Evolutionary conservation across 768 basidiomycete genomes (phyloP).

Genomic region (Infundibulicybe gibba): DNA sequence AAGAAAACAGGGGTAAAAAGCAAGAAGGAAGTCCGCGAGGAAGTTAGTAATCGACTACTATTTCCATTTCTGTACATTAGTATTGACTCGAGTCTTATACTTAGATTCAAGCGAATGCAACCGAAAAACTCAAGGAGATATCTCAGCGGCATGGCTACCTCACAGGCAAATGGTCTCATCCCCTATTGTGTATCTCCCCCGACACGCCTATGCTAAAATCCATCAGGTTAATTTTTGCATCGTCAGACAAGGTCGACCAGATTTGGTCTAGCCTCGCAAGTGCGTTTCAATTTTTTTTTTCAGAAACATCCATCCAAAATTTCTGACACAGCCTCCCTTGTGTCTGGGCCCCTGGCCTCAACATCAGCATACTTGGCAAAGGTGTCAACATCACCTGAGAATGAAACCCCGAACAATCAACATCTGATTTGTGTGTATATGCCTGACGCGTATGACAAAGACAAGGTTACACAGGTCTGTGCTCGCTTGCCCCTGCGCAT

Average conservation of each 20-base stretch:
- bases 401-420: constrained; percentile 44
- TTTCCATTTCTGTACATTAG: not conserved
- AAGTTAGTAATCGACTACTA: constrained; percentile 32
- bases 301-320: not conserved
- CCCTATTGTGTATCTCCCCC: not conserved
- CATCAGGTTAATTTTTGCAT: constrained; percentile 62
- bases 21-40: constrained; percentile 73
- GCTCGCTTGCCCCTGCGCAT: not conserved
- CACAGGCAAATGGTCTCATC: constrained; percentile 62
- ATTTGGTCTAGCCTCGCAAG: constrained; percentile 64
- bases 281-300: constrained; percentile 22
- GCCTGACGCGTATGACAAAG: constrained; percentile 68
- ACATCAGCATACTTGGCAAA: constrained; percentile 58
- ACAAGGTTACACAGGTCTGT: constrained; percentile 47
- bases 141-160: constrained; percentile 51
- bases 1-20: constrained; percentile 72
- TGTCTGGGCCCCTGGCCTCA: constrained; percentile 56
- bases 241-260: constrained; percentile 56
- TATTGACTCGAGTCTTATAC: not conserved
- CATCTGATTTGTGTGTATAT: constrained; percentile 73
- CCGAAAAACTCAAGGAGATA: constrained; percentile 55
- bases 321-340: constrained; percentile 48
- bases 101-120: constrained; percentile 59
- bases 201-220: not conserved
- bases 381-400: constrained; percentile 59